A percentile compares a stretch with the other conserved stretches of the same genome.
Conservation (phyloP, 345 rosid genomes). For the Euphorbia tirucalli region DNA sequence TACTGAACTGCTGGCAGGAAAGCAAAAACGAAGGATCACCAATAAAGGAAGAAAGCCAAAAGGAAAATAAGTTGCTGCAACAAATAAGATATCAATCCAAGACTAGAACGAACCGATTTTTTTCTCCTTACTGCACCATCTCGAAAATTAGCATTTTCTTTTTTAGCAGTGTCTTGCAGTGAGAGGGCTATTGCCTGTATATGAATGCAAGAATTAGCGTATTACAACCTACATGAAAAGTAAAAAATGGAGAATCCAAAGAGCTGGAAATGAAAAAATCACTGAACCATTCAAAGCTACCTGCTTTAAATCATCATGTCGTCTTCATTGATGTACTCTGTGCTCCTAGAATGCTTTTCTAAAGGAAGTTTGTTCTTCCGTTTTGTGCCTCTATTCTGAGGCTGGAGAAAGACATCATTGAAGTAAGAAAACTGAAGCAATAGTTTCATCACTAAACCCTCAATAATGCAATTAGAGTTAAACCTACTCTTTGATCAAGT, state of each 20-base stretch:
- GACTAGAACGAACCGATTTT: constrained; percentile 42
- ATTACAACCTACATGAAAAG: background rate
- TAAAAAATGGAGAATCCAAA: background rate
- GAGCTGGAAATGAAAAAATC: constrained; percentile 4
- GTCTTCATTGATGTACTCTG: constrained; percentile 34
- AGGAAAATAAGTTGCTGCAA: background rate
- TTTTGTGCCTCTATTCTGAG: constrained; percentile 37
- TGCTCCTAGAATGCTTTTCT: constrained; percentile 25
- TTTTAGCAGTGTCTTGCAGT: constrained; percentile 41
- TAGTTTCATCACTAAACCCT: background rate
- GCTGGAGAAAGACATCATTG: constrained; percentile 21
- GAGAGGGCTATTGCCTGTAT: constrained; percentile 77
- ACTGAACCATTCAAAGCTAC: constrained; percentile 24
- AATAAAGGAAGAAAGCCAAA: background rate
- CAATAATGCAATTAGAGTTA: background rate
- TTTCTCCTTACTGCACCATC: constrained; percentile 39
- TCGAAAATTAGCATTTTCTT: constrained; percentile 20
- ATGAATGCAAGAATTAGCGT: constrained; percentile 6
- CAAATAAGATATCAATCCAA: constrained; percentile 1
- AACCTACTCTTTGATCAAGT: background rate
- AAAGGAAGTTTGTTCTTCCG: constrained; percentile 36
- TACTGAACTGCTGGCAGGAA: constrained; percentile 40
- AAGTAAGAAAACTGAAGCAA: background rate
- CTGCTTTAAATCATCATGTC: constrained; percentile 56
- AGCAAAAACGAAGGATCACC: constrained; percentile 11